Conservation (phyloP, 202 grass and related monocot species). For the Elaeis oleifera region DNA sequence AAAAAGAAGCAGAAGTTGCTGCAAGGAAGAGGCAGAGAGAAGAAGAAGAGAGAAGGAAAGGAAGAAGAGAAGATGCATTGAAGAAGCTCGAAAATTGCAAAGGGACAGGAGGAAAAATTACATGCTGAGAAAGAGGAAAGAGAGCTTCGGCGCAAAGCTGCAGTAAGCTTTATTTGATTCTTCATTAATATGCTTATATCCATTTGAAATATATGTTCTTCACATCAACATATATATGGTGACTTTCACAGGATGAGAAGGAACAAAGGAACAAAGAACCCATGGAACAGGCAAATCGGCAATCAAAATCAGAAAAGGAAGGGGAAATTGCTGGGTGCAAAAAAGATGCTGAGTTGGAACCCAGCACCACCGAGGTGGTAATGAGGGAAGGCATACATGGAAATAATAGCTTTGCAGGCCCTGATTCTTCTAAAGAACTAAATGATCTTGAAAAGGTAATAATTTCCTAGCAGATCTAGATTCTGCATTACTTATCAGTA, state of each 20-base stretch:
- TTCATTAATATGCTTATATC: conserved; percentile 4
- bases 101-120: conserved; percentile 30
- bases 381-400: conserved; percentile 10
- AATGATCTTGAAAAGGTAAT: no score
- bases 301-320: conserved; percentile 29
- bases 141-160: conserved; percentile 32
- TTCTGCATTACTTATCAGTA: no score
- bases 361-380: conserved; percentile 19
- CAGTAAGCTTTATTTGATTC: conserved; percentile 43
- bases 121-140: conserved; percentile 38
- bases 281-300: conserved; percentile 21
- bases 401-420: no score
- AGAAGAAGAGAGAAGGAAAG: conserved; percentile 61
- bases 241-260: conserved; percentile 33
- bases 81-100: conserved; percentile 60
- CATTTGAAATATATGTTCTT: neutral
- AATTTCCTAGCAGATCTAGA: no score
- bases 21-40: conserved; percentile 81
- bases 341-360: conserved; percentile 8
- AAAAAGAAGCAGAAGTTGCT: conserved; percentile 48
- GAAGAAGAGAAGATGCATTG: conserved; percentile 62
- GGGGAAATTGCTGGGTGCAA: conserved; percentile 19
- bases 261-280: conserved; percentile 31
- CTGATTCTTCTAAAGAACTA: no score
- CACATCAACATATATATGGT: neutral